Evolutionary conservation across 2,329 filamentous ascomycete species (phyloP).

Genomic region (Cladosporium colombiae): DNA sequence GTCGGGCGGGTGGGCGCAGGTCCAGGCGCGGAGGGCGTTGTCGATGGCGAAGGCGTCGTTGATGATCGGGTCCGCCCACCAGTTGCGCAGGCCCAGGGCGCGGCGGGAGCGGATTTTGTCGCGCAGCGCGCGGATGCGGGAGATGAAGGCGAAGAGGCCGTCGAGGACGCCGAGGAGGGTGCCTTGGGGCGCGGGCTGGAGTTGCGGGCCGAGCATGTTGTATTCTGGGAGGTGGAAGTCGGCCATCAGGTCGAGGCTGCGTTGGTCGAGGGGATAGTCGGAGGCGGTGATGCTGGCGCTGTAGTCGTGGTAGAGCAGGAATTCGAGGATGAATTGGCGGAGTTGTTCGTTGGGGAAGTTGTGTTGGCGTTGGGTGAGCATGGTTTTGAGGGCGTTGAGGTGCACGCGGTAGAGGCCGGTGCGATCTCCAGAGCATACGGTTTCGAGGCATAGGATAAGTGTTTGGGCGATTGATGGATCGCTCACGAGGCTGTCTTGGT

Average conservation of each 20-base stretch:
- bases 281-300: slow-evolving; percentile 59
- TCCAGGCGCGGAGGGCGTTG: slow-evolving; percentile 71
- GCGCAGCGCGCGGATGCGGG: slow-evolving; percentile 74
- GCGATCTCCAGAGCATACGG: slow-evolving; percentile 61
- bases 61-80: slow-evolving; percentile 71
- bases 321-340: slow-evolving; percentile 69
- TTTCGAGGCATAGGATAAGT: slow-evolving; percentile 61
- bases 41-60: slow-evolving; percentile 76
- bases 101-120: slow-evolving; percentile 72
- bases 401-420: slow-evolving; percentile 76
- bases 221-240: slow-evolving; percentile 57
- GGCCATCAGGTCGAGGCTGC: slow-evolving; percentile 54
- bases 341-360: slow-evolving; percentile 60
- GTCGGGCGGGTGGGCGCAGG: slow-evolving; percentile 57
- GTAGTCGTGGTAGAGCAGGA: slow-evolving; percentile 80
- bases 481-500: slow-evolving; percentile 21
- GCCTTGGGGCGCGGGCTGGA: slow-evolving; percentile 49
- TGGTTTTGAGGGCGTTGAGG: slow-evolving; percentile 70
- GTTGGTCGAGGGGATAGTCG: slow-evolving; percentile 40
- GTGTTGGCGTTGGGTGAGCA: slow-evolving; percentile 61
- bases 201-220: slow-evolving; percentile 40
- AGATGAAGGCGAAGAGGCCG: slow-evolving; percentile 75
- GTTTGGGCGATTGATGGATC: slow-evolving; percentile 63
- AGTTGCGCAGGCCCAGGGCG: slow-evolving; percentile 61
- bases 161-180: slow-evolving; percentile 79